These are phyloP conservation scores for Polytrichum formosum DNA, from an alignment of 225 moss, liverwort and hornwort species.

Conservation along the genomic window DNA sequence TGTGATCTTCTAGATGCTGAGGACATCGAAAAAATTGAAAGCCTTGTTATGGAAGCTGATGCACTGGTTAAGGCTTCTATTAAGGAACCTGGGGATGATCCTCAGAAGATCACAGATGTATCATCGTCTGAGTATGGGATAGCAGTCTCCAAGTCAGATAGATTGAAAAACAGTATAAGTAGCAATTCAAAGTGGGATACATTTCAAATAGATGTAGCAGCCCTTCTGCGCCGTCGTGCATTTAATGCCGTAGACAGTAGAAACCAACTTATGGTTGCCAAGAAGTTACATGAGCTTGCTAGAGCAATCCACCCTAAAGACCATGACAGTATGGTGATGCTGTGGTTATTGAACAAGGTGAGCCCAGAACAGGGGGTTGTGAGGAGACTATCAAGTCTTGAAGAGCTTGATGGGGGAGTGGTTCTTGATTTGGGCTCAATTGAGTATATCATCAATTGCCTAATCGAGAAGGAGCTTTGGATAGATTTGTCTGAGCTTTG, in stretches of 20 bases:
- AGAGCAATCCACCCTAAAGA: conserved; percentile 49
- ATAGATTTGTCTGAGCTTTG: conserved; percentile 61
- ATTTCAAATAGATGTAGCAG: conserved; percentile 49
- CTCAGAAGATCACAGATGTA: background rate
- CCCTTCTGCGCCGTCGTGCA: conserved; percentile 70
- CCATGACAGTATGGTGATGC: conserved; percentile 69
- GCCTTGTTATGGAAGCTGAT: conserved; percentile 32
- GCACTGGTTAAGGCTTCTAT: conserved; percentile 16
- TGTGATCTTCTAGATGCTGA: conserved; percentile 50
- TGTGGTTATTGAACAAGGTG: conserved; percentile 82
- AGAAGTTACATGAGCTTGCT: conserved; percentile 68
- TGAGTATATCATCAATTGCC: conserved; percentile 59
- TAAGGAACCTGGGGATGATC: conserved; percentile 1
- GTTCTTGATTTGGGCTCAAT: conserved; percentile 55
- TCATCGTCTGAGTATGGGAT: conserved; percentile 8
- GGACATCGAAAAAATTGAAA: conserved; percentile 39
- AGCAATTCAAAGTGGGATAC: conserved; percentile 22
- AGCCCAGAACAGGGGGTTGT: conserved; percentile 29
- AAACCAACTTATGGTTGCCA: conserved; percentile 54
- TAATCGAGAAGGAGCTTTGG: conserved; percentile 88
- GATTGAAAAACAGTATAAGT: conserved; percentile 17
- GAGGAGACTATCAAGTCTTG: conserved; percentile 22
- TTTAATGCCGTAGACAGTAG: conserved; percentile 62
- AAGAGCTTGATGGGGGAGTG: conserved; percentile 25
- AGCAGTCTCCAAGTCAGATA: conserved; percentile 19